These are phyloP conservation scores for Alternaria metachromatica DNA, from an alignment of 2,329 filamentous ascomycete genomes.

Conservation along the genomic window DNA sequence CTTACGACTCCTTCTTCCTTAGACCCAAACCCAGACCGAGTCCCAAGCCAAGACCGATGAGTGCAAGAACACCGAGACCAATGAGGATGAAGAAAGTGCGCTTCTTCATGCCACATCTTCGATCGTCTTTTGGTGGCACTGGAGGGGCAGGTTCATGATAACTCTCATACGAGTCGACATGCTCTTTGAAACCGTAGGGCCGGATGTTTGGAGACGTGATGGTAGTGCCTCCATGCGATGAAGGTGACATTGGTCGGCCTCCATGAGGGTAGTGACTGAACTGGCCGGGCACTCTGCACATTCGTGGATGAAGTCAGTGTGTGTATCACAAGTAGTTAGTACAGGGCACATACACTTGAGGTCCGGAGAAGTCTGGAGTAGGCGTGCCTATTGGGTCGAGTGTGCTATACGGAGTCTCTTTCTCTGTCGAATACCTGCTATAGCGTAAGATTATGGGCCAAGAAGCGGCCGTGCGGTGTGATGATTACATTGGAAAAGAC, in stretches of 20 bases:
- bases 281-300: constrained; percentile 22
- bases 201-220: constrained; percentile 23
- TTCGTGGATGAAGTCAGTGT: not conserved
- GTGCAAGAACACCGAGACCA: constrained; percentile 31
- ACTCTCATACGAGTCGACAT: constrained; percentile 26
- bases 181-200: constrained; percentile 33
- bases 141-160: constrained; percentile 16
- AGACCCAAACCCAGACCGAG: constrained; percentile 48
- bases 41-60: constrained; percentile 45
- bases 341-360: constrained; percentile 13
- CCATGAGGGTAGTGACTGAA: constrained; percentile 21
- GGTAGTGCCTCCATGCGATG: constrained; percentile 25
- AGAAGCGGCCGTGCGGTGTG: not conserved
- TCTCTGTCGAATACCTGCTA: constrained; percentile 27
- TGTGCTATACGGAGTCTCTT: constrained; percentile 25
- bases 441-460: constrained; percentile 10
- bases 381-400: constrained; percentile 6
- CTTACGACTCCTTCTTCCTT: constrained; percentile 31
- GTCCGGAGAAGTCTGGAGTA: constrained; percentile 33
- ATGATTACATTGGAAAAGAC: not conserved
- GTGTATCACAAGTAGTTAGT: not conserved
- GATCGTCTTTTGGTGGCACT: constrained; percentile 25
- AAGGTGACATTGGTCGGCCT: constrained; percentile 20
- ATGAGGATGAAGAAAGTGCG: constrained; percentile 32
- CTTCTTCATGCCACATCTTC: constrained; percentile 36